Conservation (phyloP, 306 rosid genomes). For the Quercus mongolica region DNA sequence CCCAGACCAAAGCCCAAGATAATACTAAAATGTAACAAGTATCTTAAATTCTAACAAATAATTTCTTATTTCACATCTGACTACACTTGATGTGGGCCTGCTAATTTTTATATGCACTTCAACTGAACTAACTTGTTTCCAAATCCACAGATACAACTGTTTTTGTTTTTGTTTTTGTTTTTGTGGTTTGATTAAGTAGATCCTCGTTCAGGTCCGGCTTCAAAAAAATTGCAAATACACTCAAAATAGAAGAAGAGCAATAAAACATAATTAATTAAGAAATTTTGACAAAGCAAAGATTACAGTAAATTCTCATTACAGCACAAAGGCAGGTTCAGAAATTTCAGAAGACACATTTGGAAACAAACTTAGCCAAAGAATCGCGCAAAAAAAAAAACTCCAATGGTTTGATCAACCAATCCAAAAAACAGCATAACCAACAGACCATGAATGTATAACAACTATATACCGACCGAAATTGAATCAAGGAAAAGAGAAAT, state of each 20-base stretch:
- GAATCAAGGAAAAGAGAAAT: constrained; percentile 37
- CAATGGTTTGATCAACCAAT: constrained; percentile 27
- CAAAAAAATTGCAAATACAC: too few relatives aligned
- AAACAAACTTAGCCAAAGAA: constrained; percentile 28
- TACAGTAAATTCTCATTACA: constrained; percentile 14
- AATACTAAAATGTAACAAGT: too few relatives aligned
- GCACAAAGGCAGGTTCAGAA: constrained; percentile 16
- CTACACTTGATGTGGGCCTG: too few relatives aligned
- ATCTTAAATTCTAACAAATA: too few relatives aligned
- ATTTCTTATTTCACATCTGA: too few relatives aligned
- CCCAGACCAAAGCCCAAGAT: too few relatives aligned
- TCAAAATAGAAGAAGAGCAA: background rate
- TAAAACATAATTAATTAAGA: background rate
- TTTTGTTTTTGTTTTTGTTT: background rate
- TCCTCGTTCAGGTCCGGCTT: too few relatives aligned
- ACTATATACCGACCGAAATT: constrained; percentile 33
- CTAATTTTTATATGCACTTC: too few relatives aligned
- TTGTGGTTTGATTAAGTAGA: too few relatives aligned
- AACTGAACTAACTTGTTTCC: background rate
- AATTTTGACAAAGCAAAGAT: background rate
- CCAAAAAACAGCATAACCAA: constrained; percentile 28
- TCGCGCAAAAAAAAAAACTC: constrained; percentile 13
- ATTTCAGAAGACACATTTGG: constrained; percentile 18
- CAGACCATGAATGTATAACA: constrained; percentile 19
- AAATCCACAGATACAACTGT: background rate